These are phyloP conservation scores for Hyphodiscus hymeniophilus DNA, from an alignment of 495 filamentous ascomycete genomes.

Conservation along the genomic window DNA sequence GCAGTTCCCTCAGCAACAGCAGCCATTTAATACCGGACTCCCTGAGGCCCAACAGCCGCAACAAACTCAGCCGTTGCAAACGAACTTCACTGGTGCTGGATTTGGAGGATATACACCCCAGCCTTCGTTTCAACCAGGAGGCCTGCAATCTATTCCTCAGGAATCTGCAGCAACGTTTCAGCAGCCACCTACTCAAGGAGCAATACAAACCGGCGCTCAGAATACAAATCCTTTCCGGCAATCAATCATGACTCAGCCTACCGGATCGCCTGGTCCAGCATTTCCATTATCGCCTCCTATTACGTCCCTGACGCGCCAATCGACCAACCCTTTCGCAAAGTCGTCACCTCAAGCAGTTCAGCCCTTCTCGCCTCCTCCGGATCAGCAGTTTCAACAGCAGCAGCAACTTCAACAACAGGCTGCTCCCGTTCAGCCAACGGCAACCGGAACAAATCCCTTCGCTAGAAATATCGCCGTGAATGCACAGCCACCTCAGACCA, in stretches of 20 bases:
- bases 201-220: constrained; percentile 30
- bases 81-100: constrained; percentile 67
- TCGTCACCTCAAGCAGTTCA: constrained; percentile 38
- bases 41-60: constrained; percentile 47
- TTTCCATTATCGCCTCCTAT: constrained; percentile 25
- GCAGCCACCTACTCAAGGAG: constrained; percentile 23
- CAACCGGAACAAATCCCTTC: constrained; percentile 69
- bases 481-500: constrained; percentile 34
- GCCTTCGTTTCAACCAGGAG: constrained; percentile 42
- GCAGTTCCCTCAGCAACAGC: constrained; percentile 30
- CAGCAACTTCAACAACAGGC: constrained; percentile 17
- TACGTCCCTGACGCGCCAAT: constrained; percentile 48
- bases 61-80: constrained; percentile 42
- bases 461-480: constrained; percentile 34
- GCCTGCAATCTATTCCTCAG: constrained; percentile 56
- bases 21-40: constrained; percentile 23
- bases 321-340: constrained; percentile 81
- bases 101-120: constrained; percentile 81
- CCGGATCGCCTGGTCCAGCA: constrained; percentile 18
- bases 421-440: constrained; percentile 46
- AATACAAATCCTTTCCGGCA: constrained; percentile 83
- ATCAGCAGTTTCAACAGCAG: constrained; percentile 32
- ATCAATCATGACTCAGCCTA: constrained; percentile 57
- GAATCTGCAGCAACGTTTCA: constrained; percentile 36
- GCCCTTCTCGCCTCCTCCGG: constrained; percentile 39